phyloP scores from a whole-genome alignment of 495 filamentous ascomycete species.

The Neurospora discreta region DNA sequence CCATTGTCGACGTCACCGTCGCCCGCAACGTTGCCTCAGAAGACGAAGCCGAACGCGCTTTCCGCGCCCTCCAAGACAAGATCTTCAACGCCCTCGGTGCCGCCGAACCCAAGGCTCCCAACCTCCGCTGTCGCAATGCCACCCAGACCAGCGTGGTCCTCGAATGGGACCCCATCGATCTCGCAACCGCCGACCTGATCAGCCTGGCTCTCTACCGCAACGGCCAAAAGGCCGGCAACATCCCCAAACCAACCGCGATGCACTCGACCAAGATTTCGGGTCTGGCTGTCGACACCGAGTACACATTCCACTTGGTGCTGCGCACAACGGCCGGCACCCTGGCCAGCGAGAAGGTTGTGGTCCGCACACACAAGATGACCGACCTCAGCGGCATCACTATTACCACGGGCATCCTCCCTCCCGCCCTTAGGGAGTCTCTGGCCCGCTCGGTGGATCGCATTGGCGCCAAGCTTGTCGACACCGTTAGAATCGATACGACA shows the following conservation, averaged over 20 bases:
- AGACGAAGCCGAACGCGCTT: constrained; percentile 54
- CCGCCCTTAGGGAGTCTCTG: constrained; percentile 62
- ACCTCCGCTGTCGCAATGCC: constrained; percentile 85
- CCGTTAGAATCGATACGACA: constrained; percentile 92
- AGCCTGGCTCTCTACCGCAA: constrained; percentile 87
- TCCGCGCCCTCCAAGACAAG: constrained; percentile 72
- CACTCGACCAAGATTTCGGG: constrained; percentile 93
- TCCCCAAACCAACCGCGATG: constrained; percentile 74
- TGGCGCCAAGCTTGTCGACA: constrained; percentile 82
- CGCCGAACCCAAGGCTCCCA: constrained; percentile 61
- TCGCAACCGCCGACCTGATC: constrained; percentile 84
- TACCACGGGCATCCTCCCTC: constrained; percentile 76
- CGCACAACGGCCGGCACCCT: constrained; percentile 84
- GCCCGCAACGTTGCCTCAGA: constrained; percentile 77
- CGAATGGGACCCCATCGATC: constrained; percentile 92
- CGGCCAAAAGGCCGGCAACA: constrained; percentile 87
- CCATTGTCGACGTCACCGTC: constrained; percentile 96
- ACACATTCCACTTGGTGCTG: constrained; percentile 86
- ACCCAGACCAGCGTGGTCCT: constrained; percentile 96
- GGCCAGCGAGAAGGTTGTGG: constrained; percentile 68
- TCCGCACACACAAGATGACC: constrained; percentile 97
- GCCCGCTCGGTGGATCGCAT: constrained; percentile 70
- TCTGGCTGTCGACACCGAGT: constrained; percentile 91
- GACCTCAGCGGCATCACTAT: constrained; percentile 94
- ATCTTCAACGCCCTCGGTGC: constrained; percentile 82